Evolutionary conservation across 2,329 filamentous ascomycete species (phyloP), one percentile per base, ranked within the genome.

Genomic region (Rachicladosporium sp.): DNA sequence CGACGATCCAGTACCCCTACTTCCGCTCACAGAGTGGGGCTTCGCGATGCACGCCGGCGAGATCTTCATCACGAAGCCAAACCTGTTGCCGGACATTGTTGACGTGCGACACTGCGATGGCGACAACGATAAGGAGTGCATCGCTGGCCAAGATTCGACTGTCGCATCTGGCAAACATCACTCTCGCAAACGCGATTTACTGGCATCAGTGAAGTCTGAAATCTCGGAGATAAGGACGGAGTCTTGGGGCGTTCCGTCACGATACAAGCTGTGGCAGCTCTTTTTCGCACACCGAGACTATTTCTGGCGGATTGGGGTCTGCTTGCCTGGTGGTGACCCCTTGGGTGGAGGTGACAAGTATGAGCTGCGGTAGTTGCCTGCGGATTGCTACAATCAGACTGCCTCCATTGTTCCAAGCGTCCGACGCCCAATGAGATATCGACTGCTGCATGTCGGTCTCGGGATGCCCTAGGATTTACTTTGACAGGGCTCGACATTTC

Each of bases 251-350:
- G 60, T 70, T 9, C 69, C 62, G n/a, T 60, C 60, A 60, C 73
- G 60, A 59, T 88, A 73, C 52, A 83, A 80, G 59, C 71, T 93
- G n/a, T 94, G 89, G 86, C 78, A 94, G 61, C 66, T 95, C 7
- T 80, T 96, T 55, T 93, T 93, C 60, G 83, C 88, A 1, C 91
- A 98, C 63, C 70, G 91, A 33, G 91, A 98, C 63, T 98, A 98
- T 61, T 96, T 98, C 62, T 93, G 86, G 84, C 73, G 91, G 42
- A 61, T 98, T 38, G 91, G 91, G 0, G 66, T 96, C 27, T 98
- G 91, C 63, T 69, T 95, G 2, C 88, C 89, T 27, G 53, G 52
- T n/a, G 54, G 53, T 33, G 54, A 56, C 45, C 50, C 51, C 10
- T 38, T 51, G 29, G 52, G 50, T 29, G 46, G 46, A 13, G 51